A percentile compares a stretch with the other conserved stretches of the same genome.
Conservation (phyloP, 352 stramenopile genomes). For the Phytophthora ramorum region DNA sequence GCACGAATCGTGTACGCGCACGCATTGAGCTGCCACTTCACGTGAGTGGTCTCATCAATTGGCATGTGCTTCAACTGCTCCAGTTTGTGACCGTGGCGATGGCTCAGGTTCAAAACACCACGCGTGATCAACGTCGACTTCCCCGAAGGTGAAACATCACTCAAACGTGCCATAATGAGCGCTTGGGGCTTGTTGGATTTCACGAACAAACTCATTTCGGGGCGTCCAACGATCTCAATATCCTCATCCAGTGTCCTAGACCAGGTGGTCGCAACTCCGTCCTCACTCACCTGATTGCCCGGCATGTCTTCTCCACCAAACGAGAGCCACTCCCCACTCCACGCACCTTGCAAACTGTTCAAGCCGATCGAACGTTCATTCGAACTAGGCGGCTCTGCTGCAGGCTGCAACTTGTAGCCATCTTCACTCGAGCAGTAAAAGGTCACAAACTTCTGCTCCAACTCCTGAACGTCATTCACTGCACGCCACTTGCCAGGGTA, state of each 20-base stretch:
- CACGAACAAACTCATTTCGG: conserved; percentile 45
- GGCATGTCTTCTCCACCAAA: conserved; percentile 62
- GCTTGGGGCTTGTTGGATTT: conserved; percentile 48
- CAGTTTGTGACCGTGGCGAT: conserved; percentile 43
- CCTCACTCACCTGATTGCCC: conserved; percentile 45
- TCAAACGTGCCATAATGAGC: conserved; percentile 47
- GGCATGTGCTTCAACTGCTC: conserved; percentile 46
- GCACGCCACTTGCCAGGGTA: conserved; percentile 53
- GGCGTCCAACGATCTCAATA: conserved; percentile 50
- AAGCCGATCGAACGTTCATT: conserved; percentile 29
- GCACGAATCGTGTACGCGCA: conserved; percentile 47
- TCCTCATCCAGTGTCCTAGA: conserved; percentile 22
- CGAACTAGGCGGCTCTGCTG: conserved; percentile 4
- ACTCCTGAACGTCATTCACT: conserved; percentile 33
- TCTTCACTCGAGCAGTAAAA: conserved; percentile 35
- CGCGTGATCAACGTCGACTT: conserved; percentile 53
- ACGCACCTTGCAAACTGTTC: conserved; percentile 49
- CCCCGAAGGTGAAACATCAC: conserved; percentile 48
- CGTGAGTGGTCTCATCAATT: conserved; percentile 27
- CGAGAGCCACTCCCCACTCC: conserved; percentile 62
- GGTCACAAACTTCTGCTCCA: conserved; percentile 48
- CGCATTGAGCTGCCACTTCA: conserved; percentile 50
- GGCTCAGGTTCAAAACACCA: conserved; percentile 54
- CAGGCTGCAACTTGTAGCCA: conserved; percentile 8
- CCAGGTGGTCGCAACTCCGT: conserved; percentile 47